These are phyloP conservation scores for Colletotrichum aenigma DNA, from an alignment of 2,329 filamentous ascomycete species.

Conservation along the genomic window DNA sequence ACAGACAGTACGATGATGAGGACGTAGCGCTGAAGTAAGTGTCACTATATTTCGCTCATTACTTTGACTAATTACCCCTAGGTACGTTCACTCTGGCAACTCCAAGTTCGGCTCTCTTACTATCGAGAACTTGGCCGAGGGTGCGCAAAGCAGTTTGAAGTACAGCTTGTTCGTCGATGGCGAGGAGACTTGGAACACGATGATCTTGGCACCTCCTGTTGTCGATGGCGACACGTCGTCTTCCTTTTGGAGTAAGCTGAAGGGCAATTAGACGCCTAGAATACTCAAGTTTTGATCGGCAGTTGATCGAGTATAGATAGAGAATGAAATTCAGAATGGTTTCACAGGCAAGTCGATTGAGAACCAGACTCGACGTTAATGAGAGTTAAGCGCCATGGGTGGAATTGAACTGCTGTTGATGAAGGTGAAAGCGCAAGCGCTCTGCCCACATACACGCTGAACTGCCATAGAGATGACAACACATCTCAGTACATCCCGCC, in stretches of 20 bases:
- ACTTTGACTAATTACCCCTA: conserved; percentile 35
- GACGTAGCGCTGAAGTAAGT: conserved; percentile 85
- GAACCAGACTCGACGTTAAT: not conserved
- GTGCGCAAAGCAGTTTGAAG: conserved; percentile 73
- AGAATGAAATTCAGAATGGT: not conserved
- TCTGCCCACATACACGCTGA: not conserved
- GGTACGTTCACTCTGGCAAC: conserved; percentile 82
- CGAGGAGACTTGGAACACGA: conserved; percentile 74
- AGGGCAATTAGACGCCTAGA: conserved; percentile 21
- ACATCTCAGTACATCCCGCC: not conserved
- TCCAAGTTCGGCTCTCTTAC: conserved; percentile 88
- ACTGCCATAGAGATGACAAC: not conserved
- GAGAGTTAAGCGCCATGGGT: not conserved
- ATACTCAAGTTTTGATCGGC: not conserved
- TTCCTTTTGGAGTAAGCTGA: conserved; percentile 53
- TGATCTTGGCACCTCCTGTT: conserved; percentile 52
- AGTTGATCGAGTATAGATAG: not conserved
- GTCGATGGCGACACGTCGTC: conserved; percentile 31
- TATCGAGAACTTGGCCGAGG: conserved; percentile 70
- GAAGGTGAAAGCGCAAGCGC: not conserved
- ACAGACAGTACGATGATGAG: conserved; percentile 78
- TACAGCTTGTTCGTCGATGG: conserved; percentile 88
- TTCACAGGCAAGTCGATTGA: not conserved
- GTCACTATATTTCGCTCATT: not conserved
- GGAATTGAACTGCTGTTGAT: not conserved